A percentile compares a stretch with the other conserved stretches of the same genome.
phyloP scores from a whole-genome alignment of 192 early-diverging fungal genomes.

The Entophlyctis luteolus region DNA sequence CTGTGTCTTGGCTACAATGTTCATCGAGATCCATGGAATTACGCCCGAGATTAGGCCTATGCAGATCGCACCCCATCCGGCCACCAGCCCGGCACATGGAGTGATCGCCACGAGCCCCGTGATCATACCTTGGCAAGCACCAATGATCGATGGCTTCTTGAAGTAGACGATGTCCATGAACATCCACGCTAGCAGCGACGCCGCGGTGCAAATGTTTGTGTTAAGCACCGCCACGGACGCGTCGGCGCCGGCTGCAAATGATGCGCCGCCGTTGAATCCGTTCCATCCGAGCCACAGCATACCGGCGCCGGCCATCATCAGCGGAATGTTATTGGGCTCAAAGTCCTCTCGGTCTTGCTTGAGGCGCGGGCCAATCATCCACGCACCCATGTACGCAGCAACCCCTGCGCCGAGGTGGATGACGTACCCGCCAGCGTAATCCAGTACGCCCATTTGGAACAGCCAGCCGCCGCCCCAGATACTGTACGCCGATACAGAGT shows the following conservation, averaged over 20 bases:
- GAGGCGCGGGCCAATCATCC: slow-evolving; percentile 26
- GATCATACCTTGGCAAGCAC: slow-evolving; percentile 79
- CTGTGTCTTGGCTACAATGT: too few species aligned
- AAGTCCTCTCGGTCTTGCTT: not conserved
- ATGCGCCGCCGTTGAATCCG: slow-evolving; percentile 92
- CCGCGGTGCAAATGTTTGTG: slow-evolving; percentile 64
- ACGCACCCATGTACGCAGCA: slow-evolving; percentile 64
- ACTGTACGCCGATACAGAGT: slow-evolving; percentile 66
- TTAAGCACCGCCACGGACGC: slow-evolving; percentile 68
- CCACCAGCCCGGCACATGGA: too few species aligned
- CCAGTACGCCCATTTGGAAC: not conserved
- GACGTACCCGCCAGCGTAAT: slow-evolving; percentile 16
- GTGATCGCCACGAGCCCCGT: slow-evolving; percentile 80
- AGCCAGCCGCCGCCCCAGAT: slow-evolving; percentile 9
- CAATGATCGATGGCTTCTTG: slow-evolving; percentile 73
- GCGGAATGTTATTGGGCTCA: slow-evolving; percentile 61
- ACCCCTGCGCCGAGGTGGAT: slow-evolving; percentile 5
- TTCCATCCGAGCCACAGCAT: slow-evolving; percentile 84
- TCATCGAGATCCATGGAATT: too few species aligned
- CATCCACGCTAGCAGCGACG: slow-evolving; percentile 68
- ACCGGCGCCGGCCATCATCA: slow-evolving; percentile 75
- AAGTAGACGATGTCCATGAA: slow-evolving; percentile 54
- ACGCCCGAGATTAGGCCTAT: too few species aligned
- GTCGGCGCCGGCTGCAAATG: slow-evolving; percentile 65
- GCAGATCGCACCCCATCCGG: too few species aligned